A percentile compares a stretch with the other conserved stretches of the same genome.
phyloP scores from a whole-genome alignment of 106 monocot species.

The Allium sativum region DNA sequence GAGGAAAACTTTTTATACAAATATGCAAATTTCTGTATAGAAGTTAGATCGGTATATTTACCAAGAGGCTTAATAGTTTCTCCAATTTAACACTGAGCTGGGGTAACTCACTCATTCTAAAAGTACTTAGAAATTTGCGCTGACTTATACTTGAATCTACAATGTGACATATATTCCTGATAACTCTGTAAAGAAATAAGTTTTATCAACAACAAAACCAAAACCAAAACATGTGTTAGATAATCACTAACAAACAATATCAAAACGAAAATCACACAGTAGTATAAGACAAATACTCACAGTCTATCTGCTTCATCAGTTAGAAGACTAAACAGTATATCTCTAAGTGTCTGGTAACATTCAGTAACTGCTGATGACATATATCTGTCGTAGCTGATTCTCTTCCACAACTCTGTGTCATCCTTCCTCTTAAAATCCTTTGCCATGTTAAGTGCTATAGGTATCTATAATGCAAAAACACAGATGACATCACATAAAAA shows the following conservation, averaged over 20 bases:
- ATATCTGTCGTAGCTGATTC: conserved; percentile 73
- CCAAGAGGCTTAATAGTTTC: conserved; percentile 69
- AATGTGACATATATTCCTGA: conserved; percentile 25
- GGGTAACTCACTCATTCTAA: conserved; percentile 73
- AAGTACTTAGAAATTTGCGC: conserved; percentile 46
- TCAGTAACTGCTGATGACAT: conserved; percentile 70
- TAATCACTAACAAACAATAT: conserved; percentile 5
- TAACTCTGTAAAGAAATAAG: conserved; percentile 37
- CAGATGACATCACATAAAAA: not conserved
- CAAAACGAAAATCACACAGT: not conserved
- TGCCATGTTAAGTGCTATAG: conserved; percentile 93
- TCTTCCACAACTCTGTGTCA: conserved; percentile 61
- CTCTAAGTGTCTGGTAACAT: conserved; percentile 74
- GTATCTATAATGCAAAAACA: conserved; percentile 37
- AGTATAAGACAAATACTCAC: conserved; percentile 27
- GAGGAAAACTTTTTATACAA: too few relatives aligned
- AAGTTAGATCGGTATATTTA: conserved; percentile 11
- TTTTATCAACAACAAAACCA: not conserved
- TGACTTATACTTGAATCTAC: conserved; percentile 33
- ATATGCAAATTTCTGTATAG: too few relatives aligned
- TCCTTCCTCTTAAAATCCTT: conserved; percentile 76
- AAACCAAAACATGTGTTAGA: not conserved
- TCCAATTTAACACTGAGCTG: conserved; percentile 78
- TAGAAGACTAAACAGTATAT: conserved; percentile 61
- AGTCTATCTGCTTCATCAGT: conserved; percentile 34